Conservation (phyloP, 495 filamentous ascomycete genomes). For the Cairneyella variabilis region DNA sequence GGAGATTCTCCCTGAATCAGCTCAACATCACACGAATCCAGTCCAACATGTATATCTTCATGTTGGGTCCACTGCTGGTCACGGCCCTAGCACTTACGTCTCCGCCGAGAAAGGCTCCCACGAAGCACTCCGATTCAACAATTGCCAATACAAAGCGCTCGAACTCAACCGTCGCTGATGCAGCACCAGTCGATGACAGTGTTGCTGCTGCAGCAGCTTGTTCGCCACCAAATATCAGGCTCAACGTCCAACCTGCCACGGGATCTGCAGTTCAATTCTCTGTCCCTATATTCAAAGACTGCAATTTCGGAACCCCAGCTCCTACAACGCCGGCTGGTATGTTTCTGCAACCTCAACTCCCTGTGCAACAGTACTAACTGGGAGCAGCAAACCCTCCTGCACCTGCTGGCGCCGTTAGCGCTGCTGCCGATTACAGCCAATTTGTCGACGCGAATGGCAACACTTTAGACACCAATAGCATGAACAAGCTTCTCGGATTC, state of each 20-base stretch:
- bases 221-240: background rate
- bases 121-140: too few relatives aligned
- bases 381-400: background rate
- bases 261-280: background rate
- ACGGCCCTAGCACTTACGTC: too few relatives aligned
- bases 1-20: too few relatives aligned
- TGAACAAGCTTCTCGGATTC: conserved; percentile 1
- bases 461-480: background rate
- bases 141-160: too few relatives aligned
- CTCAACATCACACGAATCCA: too few relatives aligned
- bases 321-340: background rate
- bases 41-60: too few relatives aligned
- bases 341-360: background rate
- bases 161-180: background rate
- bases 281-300: conserved; percentile 4
- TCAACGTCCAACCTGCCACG: background rate
- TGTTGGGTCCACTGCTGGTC: too few relatives aligned
- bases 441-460: conserved; percentile 1
- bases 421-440: conserved; percentile 1
- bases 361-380: background rate
- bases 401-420: background rate
- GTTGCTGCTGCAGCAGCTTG: background rate
- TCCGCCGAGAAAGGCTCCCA: too few relatives aligned
- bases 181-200: background rate
- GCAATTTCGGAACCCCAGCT: background rate